phyloP scores from a whole-genome alignment of 495 filamentous ascomycete species.

The Podospora sp. region DNA sequence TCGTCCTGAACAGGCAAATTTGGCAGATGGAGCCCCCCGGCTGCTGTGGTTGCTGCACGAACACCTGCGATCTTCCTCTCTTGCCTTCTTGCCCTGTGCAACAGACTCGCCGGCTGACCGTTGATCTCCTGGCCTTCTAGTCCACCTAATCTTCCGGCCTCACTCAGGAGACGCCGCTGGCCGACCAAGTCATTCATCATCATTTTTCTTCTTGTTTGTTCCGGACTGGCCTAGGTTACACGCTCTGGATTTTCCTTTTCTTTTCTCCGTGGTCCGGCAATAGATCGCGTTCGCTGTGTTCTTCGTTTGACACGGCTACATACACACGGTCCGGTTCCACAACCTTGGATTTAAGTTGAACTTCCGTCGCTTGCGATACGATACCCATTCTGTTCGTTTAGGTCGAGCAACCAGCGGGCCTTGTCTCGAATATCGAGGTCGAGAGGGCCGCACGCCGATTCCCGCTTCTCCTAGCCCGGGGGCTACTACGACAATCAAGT shows the following conservation, averaged over 20 bases:
- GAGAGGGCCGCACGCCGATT: slow-evolving; percentile 17
- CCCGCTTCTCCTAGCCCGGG: slow-evolving; percentile 11
- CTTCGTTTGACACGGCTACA: slow-evolving; percentile 39
- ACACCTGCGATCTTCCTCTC: slow-evolving; percentile 24
- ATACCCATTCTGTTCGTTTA: slow-evolving; percentile 26
- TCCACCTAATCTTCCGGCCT: slow-evolving; percentile 25
- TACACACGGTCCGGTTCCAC: slow-evolving; percentile 40
- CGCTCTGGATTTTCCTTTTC: slow-evolving; percentile 26
- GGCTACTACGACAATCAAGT: slow-evolving; percentile 16
- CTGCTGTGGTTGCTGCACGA: slow-evolving; percentile 24
- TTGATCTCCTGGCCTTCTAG: slow-evolving; percentile 18
- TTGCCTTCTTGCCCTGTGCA: slow-evolving; percentile 25
- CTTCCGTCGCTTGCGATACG: slow-evolving; percentile 33
- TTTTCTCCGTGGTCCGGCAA: slow-evolving; percentile 27
- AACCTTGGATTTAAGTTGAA: slow-evolving; percentile 32
- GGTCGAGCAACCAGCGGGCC: slow-evolving; percentile 26
- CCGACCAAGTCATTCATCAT: slow-evolving; percentile 17
- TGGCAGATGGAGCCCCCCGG: slow-evolving; percentile 25
- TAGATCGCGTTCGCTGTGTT: slow-evolving; percentile 32
- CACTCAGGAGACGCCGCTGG: slow-evolving; percentile 25
- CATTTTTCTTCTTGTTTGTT: slow-evolving; percentile 28
- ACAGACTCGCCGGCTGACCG: slow-evolving; percentile 29
- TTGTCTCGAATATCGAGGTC: slow-evolving; percentile 19
- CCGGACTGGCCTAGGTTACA: slow-evolving; percentile 29
- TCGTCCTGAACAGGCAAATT: slow-evolving; percentile 36